Evolutionary conservation across 78 protist genomes (phyloP).

Genomic region (Tieghemostelium lacteum): DNA sequence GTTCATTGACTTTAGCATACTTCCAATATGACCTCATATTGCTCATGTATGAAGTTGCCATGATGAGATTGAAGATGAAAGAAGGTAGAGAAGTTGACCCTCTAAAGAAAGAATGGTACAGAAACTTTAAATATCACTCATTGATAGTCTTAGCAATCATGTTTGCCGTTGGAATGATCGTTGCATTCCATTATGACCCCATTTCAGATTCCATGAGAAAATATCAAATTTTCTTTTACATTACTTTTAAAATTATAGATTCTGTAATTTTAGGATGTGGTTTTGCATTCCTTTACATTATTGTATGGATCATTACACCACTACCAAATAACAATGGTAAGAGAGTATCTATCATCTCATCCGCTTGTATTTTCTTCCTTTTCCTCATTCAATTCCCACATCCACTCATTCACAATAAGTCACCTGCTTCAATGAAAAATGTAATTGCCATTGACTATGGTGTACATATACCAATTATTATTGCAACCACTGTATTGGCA

Average conservation of each 20-base stretch:
- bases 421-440: conserved; percentile 14
- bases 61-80: conserved; percentile 73
- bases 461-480: conserved; percentile 66
- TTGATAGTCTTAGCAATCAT: background rate
- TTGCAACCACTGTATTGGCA: conserved; percentile 64
- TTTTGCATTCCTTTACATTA: conserved; percentile 34
- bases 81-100: conserved; percentile 59
- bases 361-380: conserved; percentile 32
- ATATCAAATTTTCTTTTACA: conserved; percentile 39
- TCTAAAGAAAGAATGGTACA: background rate
- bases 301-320: conserved; percentile 1
- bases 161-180: background rate
- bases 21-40: conserved; percentile 70
- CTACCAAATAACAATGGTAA: conserved; percentile 53
- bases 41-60: conserved; percentile 75
- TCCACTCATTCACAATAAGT: conserved; percentile 32
- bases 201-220: background rate
- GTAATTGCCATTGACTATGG: conserved; percentile 37
- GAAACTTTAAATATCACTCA: conserved; percentile 16
- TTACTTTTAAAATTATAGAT: conserved; percentile 57
- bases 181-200: conserved; percentile 25
- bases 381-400: conserved; percentile 60
- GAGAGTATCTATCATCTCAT: conserved; percentile 45
- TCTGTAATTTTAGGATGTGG: conserved; percentile 14
- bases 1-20: conserved; percentile 13